Percentiles rank a stretch among this genome's conserved stretches.
phyloP scores from a whole-genome alignment of 1,284 basidiomycete species.

The Inonotus obliquus region DNA sequence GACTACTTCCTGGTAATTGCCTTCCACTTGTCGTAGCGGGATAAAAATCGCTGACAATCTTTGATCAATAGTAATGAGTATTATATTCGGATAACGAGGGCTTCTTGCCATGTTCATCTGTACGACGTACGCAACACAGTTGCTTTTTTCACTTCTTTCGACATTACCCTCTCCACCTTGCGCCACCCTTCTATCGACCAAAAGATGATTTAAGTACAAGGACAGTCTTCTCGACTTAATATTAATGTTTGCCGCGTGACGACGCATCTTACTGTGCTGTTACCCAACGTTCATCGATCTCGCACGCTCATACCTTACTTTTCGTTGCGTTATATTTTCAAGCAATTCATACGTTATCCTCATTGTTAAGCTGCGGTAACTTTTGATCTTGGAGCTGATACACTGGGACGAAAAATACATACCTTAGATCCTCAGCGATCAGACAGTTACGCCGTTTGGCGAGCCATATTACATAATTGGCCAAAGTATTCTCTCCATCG shows the following conservation, averaged over 20 bases:
- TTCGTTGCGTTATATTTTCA: neutral
- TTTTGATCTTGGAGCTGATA: no score
- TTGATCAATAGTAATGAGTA: constrained; percentile 3
- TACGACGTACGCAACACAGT: constrained; percentile 5
- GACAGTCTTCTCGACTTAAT: neutral
- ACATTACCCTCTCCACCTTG: neutral
- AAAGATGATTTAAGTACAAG: neutral
- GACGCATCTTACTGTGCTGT: neutral
- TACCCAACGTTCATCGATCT: neutral
- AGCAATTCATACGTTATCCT: neutral
- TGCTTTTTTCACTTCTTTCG: neutral
- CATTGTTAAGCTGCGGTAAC: no score
- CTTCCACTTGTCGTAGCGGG: neutral
- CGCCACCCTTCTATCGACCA: neutral
- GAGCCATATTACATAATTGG: no score
- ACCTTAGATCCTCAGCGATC: no score
- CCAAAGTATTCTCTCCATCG: no score
- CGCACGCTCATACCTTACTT: neutral
- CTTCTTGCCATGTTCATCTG: constrained; percentile 4
- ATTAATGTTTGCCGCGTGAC: neutral
- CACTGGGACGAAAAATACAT: no score
- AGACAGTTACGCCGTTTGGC: no score
- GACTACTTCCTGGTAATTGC: constrained; percentile 87
- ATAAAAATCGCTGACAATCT: neutral
- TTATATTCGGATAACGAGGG: constrained; percentile 1